Base-by-base conservation (phyloP, 2,329 filamentous ascomycete species). In the Fusarium pilosicola region DNA sequence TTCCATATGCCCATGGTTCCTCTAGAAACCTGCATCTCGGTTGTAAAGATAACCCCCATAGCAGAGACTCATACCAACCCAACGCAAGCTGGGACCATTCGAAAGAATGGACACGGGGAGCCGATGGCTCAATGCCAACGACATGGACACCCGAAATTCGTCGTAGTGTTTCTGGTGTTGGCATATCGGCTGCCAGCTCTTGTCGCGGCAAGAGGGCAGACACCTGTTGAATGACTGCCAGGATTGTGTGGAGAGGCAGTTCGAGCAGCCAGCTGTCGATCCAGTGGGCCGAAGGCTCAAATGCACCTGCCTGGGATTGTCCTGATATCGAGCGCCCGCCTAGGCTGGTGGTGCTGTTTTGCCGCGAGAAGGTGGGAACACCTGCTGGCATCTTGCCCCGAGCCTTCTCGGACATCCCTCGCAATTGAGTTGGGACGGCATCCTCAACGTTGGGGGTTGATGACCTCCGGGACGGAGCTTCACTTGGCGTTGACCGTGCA, bases 371-470 rank as follows among this genome's bases (percentile, higher is more conserved):
- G 5, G 89, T 89, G n/a, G 90, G 88, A 56, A 92, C 87, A 3
- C 94, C 93, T 18, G 93, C 94, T 34, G 96, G 96, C 91, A 97
- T 94, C 83, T 99, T 99, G 13, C 96, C 96, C 56, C 96, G 88
- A 22, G 96, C 96, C 81, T 98, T 99, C 82, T 98, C 96, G 26
- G 96, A 98, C 94, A 98, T 97, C 62, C 95, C 95, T 65, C 94
- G 90, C 36, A 97, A 81, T 80, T 98, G 95, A 26, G 91, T 87
- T 20, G 94, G 95, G 15, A 97, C 90, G 8, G 93, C 92, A 68
- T 97, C 95, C 67, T 97, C 94, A 2, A 89, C 84, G 44, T 86
- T 86, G 1, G 89, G 90, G 0, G 90, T 89, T 0, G 94, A 96
- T 8, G 93, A 91, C 28, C 92, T 89, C 42, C 91, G 88, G 70